Conservation (phyloP, 805 yeast species). For the Hanseniaspora nectarophila region DNA sequence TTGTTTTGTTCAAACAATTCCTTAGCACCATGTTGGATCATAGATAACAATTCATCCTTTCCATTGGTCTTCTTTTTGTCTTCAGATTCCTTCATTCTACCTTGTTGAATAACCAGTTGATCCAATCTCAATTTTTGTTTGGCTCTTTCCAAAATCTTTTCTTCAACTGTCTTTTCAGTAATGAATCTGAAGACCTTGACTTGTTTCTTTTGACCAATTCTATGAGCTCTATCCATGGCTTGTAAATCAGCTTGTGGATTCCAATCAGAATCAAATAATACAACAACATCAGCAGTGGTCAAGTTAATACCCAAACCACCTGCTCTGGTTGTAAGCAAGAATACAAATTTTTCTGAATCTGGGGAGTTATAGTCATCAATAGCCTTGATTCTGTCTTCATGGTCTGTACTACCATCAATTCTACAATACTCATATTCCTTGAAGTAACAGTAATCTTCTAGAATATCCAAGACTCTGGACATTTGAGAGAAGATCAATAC, state of each 20-base stretch:
- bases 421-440: conserved; percentile 62
- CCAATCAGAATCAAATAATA: conserved; percentile 74
- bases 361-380: conserved; percentile 75
- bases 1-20: conserved; percentile 35
- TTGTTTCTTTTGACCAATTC: conserved; percentile 78
- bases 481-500: conserved; percentile 72
- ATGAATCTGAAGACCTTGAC: conserved; percentile 67
- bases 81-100: conserved; percentile 31
- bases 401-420: conserved; percentile 76
- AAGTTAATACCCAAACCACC: conserved; percentile 82
- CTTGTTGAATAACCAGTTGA: conserved; percentile 74
- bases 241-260: conserved; percentile 82
- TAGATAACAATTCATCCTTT: conserved; percentile 61
- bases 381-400: conserved; percentile 59
- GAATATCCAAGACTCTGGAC: conserved; percentile 69
- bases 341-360: conserved; percentile 58
- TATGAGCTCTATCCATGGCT: conserved; percentile 82
- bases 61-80: conserved; percentile 29
- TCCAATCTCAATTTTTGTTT: conserved; percentile 68
- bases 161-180: conserved; percentile 75
- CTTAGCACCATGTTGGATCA: conserved; percentile 77
- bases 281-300: conserved; percentile 69
- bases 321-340: conserved; percentile 70
- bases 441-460: conserved; percentile 67
- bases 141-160: conserved; percentile 69